These are phyloP conservation scores for Curvularia sp. DNA, from an alignment of 2,329 filamentous ascomycete species.

Conservation along the genomic window DNA sequence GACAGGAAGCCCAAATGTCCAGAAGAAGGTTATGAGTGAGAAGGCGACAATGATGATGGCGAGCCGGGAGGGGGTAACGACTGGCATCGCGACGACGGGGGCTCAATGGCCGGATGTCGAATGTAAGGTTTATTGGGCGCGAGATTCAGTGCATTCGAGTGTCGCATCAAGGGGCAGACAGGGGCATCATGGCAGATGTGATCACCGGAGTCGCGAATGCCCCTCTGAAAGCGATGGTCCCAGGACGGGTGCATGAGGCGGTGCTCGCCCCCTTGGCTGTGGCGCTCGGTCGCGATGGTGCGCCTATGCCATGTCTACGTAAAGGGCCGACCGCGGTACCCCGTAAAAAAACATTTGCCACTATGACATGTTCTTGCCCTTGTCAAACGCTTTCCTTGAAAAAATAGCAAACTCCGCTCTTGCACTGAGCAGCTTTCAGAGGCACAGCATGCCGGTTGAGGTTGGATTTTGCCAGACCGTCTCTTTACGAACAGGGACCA, in stretches of 20 bases:
- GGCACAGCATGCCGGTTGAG: background rate
- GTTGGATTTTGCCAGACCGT: background rate
- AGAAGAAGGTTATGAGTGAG: conserved; percentile 43
- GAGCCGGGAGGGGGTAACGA: conserved; percentile 44
- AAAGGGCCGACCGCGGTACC: background rate
- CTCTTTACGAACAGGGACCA: background rate
- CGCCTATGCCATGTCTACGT: background rate
- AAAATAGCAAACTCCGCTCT: background rate
- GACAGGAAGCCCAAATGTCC: conserved; percentile 40
- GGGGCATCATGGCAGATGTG: conserved; percentile 4
- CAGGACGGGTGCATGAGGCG: conserved; percentile 10
- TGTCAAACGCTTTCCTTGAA: background rate
- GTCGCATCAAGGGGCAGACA: background rate
- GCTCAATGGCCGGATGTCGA: background rate
- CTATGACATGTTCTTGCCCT: conserved; percentile 5
- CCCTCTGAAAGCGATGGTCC: conserved; percentile 12
- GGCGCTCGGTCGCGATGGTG: conserved; percentile 21
- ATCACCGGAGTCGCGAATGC: conserved; percentile 13
- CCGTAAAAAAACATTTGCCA: background rate
- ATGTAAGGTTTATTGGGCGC: background rate
- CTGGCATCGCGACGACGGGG: conserved; percentile 35
- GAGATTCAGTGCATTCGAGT: background rate
- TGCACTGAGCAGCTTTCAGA: background rate
- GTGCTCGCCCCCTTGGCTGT: conserved; percentile 20
- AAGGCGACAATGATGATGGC: conserved; percentile 36